Evolutionary conservation across 768 basidiomycete genomes (phyloP).

Genomic region (Termitomyces eurrhizus): DNA sequence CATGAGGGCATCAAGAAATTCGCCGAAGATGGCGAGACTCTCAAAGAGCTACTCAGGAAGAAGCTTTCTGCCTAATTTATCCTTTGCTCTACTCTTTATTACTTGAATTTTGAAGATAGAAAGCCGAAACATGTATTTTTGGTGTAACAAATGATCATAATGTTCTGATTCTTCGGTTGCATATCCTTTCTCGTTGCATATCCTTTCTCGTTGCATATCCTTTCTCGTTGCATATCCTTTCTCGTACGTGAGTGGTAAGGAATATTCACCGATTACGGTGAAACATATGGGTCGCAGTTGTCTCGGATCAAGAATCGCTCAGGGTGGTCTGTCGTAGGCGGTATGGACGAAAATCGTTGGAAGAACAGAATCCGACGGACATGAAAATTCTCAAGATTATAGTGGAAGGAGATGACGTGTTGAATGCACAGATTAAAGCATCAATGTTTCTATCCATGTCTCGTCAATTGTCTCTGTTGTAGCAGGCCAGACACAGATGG

Average conservation of each 20-base stretch:
- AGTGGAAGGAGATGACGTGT: too few relatives aligned
- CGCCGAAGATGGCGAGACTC: constrained; percentile 88
- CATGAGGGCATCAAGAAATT: constrained; percentile 99
- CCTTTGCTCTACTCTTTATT: neutral
- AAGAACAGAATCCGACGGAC: too few relatives aligned
- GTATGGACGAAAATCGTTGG: too few relatives aligned
- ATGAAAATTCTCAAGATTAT: too few relatives aligned
- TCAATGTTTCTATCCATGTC: too few relatives aligned
- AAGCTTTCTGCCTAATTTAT: constrained; percentile 50
- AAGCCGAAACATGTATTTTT: neutral
- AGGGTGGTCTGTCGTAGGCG: too few relatives aligned
- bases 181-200: neutral
- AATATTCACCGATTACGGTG: neutral
- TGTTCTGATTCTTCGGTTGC: neutral
- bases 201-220: neutral
- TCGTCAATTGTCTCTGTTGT: too few relatives aligned
- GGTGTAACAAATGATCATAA: neutral
- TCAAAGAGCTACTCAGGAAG: constrained; percentile 77
- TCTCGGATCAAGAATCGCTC: too few relatives aligned
- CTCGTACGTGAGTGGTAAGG: neutral
- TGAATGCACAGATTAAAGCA: too few relatives aligned
- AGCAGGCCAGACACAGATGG: too few relatives aligned
- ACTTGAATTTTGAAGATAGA: neutral
- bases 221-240: neutral
- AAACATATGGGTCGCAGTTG: neutral